Base-by-base conservation (phyloP, 768 basidiomycete genomes). In the Lactarius vividus region DNA sequence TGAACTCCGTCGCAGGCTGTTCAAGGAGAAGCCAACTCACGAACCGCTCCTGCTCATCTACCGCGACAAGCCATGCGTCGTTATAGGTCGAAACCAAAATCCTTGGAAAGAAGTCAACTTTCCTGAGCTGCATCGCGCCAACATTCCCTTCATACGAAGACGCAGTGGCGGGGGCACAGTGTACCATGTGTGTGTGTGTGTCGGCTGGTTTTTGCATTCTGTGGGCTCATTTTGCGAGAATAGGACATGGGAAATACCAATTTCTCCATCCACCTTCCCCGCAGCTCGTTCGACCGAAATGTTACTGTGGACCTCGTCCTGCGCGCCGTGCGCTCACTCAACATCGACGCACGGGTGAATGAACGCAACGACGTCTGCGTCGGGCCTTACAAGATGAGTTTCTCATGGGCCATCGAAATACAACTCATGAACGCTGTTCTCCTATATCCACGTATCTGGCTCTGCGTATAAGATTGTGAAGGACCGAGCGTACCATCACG, bases 211-310 rank as follows among this genome's bases (percentile, higher is more conserved):
- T 31, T 55, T 13, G 29, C n/a, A 23, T 64, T 26, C 49, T 16
- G 9, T 54, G 23, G 18, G 6, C 59, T 65, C 59, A 65, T 40
- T 1, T n/a, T n/a, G 35, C 3, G 54, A 11, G 40, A 31, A 31
- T 73, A 98, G 97, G 97, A 99, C 73, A 78, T 95, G 20, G 97
- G 97, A 18, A 99, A 99, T 75, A 95, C 94, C 1, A 98, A 98
- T 74, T 98, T 93, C 76, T 97, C 95, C 0, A 91, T 99, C 65
- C 92, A 97, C 69, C 81, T 96, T 15, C 89, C 96, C 0, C 84
- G 96, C 6, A 72, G 80, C 5, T 80, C 87, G 0, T 98, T 99
- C 69, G 86, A 96, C 73, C 83, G 96, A 39, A 81, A 84, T 39
- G 82, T 79, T 23, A 96, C 95, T 0, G 89, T 92, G 0, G 82